phyloP scores from a whole-genome alignment of 352 stramenopile genomes.

The Globisporangium radiosum region DNA sequence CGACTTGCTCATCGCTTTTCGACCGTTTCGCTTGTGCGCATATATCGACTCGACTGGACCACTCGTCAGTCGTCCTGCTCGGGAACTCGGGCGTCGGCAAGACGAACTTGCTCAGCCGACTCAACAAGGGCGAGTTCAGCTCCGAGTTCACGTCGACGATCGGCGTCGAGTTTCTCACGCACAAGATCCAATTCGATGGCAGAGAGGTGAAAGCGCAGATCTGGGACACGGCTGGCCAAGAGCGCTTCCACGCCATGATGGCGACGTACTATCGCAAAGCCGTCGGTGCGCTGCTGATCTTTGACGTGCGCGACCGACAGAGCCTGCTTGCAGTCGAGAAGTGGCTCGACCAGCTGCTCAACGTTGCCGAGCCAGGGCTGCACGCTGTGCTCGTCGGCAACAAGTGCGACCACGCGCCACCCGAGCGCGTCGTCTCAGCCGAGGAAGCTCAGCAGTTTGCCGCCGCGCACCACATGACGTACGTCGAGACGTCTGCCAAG shows the following conservation, averaged over 20 bases:
- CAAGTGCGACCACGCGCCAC: conserved; percentile 50
- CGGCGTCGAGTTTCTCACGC: conserved; percentile 85
- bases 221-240: conserved; percentile 84
- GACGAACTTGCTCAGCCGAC: conserved; percentile 73
- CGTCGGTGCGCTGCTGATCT: conserved; percentile 70
- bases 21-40: no score
- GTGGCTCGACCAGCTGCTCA: conserved; percentile 71
- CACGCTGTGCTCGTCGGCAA: conserved; percentile 68
- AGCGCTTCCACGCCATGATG: conserved; percentile 87
- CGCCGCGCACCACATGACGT: conserved; percentile 59
- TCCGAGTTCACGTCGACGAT: conserved; percentile 82
- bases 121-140: conserved; percentile 82
- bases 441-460: conserved; percentile 70
- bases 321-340: conserved; percentile 52
- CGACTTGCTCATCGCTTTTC: background rate
- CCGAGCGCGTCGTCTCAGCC: conserved; percentile 37
- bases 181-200: conserved; percentile 62
- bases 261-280: conserved; percentile 85
- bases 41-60: no score
- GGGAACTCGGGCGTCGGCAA: conserved; percentile 85
- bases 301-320: conserved; percentile 52
- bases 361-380: conserved; percentile 62
- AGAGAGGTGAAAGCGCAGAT: conserved; percentile 81
- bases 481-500: conserved; percentile 80
- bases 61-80: conserved; percentile 55